Conservation (phyloP, 2,329 filamentous ascomycete genomes). For the Chrysosporium queenslandicum region DNA sequence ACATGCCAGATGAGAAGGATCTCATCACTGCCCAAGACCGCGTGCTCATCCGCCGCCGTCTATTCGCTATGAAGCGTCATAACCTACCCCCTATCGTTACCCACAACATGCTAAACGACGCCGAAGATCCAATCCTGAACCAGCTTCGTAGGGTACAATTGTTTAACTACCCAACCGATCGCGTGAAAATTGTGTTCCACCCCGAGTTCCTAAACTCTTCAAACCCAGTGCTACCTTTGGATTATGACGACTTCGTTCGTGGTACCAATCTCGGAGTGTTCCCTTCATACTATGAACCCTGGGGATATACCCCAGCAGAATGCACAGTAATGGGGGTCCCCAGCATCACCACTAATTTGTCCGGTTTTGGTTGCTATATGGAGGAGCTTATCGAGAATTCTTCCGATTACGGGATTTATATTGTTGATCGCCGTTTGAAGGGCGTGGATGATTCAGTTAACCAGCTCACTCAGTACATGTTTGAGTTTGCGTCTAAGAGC, state of each 20-base stretch:
- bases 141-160: constrained; percentile 92
- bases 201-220: constrained; percentile 94
- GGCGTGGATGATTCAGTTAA: constrained; percentile 96
- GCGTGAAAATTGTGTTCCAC: constrained; percentile 96
- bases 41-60: constrained; percentile 75
- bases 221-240: constrained; percentile 87
- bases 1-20: constrained; percentile 93
- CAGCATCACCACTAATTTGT: constrained; percentile 95
- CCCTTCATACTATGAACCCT: constrained; percentile 96
- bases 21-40: constrained; percentile 86
- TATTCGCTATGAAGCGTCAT: constrained; percentile 95
- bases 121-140: constrained; percentile 87
- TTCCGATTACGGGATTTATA: constrained; percentile 96
- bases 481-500: constrained; percentile 85
- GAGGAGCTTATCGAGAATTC: constrained; percentile 98
- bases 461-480: constrained; percentile 86
- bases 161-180: constrained; percentile 89
- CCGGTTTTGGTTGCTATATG: constrained; percentile 98
- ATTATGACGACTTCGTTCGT: constrained; percentile 97
- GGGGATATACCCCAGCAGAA: constrained; percentile 96
- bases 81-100: constrained; percentile 89
- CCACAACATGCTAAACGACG: constrained; percentile 95
- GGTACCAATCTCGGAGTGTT: constrained; percentile 95
- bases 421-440: constrained; percentile 90
- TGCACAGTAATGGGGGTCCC: constrained; percentile 99